A percentile compares a stretch with the other conserved stretches of the same genome.
Evolutionary conservation across 305 asterid species (phyloP).

Genomic region (Fraxinus albicans): DNA sequence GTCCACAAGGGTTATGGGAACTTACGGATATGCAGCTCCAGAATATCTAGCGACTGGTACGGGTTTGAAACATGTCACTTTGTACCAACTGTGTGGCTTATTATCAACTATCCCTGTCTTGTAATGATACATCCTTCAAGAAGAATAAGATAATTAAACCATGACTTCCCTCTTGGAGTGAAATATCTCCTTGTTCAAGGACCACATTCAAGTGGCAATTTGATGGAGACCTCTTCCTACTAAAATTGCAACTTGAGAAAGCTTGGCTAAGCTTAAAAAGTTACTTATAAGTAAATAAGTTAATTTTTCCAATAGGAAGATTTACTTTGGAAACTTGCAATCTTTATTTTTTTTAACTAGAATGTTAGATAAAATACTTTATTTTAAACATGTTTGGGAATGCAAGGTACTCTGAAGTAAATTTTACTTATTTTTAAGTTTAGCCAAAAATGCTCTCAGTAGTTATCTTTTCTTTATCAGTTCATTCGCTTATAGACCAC

Average conservation of each 20-base stretch:
- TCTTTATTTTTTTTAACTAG: not conserved
- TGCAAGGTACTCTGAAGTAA: not conserved
- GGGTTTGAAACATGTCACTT: not conserved
- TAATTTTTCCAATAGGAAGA: not conserved
- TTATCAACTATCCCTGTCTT: not conserved
- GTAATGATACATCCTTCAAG: not conserved
- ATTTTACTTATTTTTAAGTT: not conserved
- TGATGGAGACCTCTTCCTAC: not conserved
- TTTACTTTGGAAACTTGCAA: not conserved
- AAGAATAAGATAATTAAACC: not conserved
- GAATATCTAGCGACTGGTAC: conserved; percentile 14
- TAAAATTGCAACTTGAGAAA: not conserved
- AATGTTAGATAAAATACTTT: no score
- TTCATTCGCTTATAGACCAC: not conserved
- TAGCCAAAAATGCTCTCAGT: not conserved
- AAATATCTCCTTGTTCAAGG: not conserved
- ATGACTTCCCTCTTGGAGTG: conserved; percentile 8
- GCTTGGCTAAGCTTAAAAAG: not conserved
- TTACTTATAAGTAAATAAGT: no score
- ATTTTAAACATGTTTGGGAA: not conserved
- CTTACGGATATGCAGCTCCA: conserved; percentile 19
- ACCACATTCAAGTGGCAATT: not conserved
- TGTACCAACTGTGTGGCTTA: not conserved
- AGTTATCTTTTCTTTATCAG: not conserved
- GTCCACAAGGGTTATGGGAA: conserved; percentile 19